A percentile compares a stretch with the other conserved stretches of the same genome.
Conservation (phyloP, 2,329 filamentous ascomycete genomes). For the Beauveria australis region DNA sequence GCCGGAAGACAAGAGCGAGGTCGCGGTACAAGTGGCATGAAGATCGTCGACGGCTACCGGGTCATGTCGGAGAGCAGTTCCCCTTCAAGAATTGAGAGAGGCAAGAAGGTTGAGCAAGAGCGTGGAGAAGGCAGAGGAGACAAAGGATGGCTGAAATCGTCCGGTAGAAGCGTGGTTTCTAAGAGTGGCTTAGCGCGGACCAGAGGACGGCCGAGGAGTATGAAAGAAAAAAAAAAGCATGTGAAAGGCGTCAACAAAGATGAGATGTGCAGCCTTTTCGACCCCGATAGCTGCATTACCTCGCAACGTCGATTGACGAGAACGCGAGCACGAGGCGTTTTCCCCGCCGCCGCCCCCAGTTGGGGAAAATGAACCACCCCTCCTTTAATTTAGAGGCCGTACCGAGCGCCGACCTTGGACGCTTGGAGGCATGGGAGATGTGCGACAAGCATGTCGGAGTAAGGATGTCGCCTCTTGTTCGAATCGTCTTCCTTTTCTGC, state of each 20-base stretch:
- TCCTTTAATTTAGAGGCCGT: neutral
- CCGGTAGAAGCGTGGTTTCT: neutral
- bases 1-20: neutral
- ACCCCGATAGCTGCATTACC: conserved; percentile 2
- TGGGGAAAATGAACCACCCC: neutral
- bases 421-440: too few relatives aligned
- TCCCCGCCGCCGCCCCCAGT: neutral
- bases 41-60: conserved; percentile 6
- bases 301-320: conserved; percentile 1
- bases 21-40: neutral
- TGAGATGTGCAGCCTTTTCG: neutral
- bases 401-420: too few relatives aligned
- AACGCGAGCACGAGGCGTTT: conserved; percentile 2
- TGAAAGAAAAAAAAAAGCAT: neutral
- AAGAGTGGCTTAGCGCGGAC: neutral
- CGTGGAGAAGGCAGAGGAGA: too few relatives aligned
- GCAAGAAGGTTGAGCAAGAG: neutral
- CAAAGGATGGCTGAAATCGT: too few relatives aligned
- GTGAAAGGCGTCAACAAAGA: neutral
- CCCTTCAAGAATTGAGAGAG: neutral
- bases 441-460: too few relatives aligned
- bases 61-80: conserved; percentile 3
- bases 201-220: conserved; percentile 1
- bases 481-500: too few relatives aligned
- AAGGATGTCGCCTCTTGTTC: too few relatives aligned